phyloP scores from a whole-genome alignment of 371 early-diverging fungal species.

The Zychaea mexicana region DNA sequence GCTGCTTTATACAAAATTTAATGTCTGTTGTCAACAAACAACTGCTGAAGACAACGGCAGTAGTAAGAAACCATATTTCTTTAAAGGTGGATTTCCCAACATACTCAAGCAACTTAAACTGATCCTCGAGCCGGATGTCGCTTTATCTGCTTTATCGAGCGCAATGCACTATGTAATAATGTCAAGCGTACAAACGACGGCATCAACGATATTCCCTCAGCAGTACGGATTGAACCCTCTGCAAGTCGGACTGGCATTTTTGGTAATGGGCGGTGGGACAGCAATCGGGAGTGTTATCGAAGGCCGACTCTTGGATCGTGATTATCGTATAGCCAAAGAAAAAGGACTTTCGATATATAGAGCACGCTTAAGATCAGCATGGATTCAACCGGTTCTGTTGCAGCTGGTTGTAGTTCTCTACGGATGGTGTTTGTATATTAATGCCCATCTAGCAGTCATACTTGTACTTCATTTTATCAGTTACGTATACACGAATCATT shows the following conservation, averaged over 20 bases:
- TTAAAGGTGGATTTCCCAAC: not conserved
- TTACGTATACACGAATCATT: constrained; percentile 12
- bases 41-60: too few relatives aligned
- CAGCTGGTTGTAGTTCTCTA: constrained; percentile 19
- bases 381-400: constrained; percentile 15
- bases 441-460: constrained; percentile 22
- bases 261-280: constrained; percentile 14
- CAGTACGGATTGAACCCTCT: constrained; percentile 9
- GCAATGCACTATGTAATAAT: not conserved
- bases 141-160: not conserved
- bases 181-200: not conserved
- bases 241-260: constrained; percentile 17
- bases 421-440: constrained; percentile 27
- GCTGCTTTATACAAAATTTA: constrained; percentile 19
- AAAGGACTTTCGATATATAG: constrained; percentile 21
- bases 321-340: constrained; percentile 11
- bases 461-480: constrained; percentile 27
- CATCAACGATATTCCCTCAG: not conserved
- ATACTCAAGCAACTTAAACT: not conserved
- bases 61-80: not conserved
- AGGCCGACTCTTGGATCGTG: constrained; percentile 21
- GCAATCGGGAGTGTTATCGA: constrained; percentile 10
- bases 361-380: constrained; percentile 26
- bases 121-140: not conserved
- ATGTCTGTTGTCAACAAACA: too few relatives aligned